These are phyloP conservation scores for Leishmania turanica DNA, from an alignment of 208 protist species.

Conservation along the genomic window DNA sequence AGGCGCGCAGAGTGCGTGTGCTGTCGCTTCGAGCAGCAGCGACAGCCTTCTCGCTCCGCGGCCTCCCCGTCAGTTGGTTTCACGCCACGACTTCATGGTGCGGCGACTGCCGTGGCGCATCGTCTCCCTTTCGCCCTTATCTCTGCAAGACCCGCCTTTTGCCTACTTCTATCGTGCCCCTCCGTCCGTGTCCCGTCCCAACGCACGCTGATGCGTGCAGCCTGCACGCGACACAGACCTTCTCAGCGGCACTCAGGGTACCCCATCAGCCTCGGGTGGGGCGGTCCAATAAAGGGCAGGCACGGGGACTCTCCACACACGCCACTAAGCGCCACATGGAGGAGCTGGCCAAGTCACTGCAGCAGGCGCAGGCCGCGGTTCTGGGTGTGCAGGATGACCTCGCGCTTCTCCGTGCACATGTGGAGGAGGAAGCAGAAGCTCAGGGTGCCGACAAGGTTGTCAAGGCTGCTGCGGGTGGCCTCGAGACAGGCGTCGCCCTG, in stretches of 20 bases:
- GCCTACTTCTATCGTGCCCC: background rate
- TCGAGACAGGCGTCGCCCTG: background rate
- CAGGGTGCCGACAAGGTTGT: background rate
- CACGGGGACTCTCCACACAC: background rate
- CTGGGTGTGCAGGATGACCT: slow-evolving; percentile 42
- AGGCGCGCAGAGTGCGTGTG: background rate
- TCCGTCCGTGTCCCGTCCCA: too few species aligned
- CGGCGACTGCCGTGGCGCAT: background rate
- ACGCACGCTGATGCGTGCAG: background rate
- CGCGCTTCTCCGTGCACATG: slow-evolving; percentile 29
- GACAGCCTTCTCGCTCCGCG: too few species aligned
- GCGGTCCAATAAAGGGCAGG: background rate
- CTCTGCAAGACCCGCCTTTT: background rate
- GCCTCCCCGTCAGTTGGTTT: background rate
- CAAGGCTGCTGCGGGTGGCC: background rate
- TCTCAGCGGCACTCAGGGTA: background rate
- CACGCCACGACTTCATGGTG: background rate
- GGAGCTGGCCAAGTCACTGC: slow-evolving; percentile 36
- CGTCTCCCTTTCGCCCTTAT: background rate
- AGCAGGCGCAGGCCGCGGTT: slow-evolving; percentile 44
- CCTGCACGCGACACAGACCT: background rate
- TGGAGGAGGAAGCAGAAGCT: slow-evolving; percentile 15
- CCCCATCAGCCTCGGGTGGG: background rate
- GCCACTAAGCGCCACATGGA: slow-evolving; percentile 33
- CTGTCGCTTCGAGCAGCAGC: background rate